These are phyloP conservation scores for Apiotrichum siamense DNA, from an alignment of 1,284 basidiomycete species.

Conservation along the genomic window DNA sequence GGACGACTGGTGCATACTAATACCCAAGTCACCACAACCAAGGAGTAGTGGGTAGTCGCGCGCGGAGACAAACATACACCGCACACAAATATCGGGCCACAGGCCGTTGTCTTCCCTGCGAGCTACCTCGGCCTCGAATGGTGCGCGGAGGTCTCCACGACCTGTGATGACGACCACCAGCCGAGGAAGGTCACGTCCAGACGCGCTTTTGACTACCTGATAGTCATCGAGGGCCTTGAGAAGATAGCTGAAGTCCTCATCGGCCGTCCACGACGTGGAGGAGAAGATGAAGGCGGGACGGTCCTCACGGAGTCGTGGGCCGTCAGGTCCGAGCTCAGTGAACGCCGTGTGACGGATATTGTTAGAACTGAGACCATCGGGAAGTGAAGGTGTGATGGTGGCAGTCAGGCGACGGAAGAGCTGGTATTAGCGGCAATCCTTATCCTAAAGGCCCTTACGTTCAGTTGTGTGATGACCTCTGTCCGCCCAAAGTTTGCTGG, in stretches of 20 bases:
- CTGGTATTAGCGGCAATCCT: conserved; percentile 36
- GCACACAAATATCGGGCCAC: conserved; percentile 77
- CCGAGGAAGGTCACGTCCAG: conserved; percentile 55
- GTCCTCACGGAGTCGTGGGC: conserved; percentile 53
- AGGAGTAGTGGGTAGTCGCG: conserved; percentile 79
- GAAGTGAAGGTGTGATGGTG: conserved; percentile 27
- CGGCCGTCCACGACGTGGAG: conserved; percentile 94
- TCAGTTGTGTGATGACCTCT: conserved; percentile 63
- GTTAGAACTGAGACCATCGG: conserved; percentile 39
- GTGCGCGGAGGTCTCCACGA: conserved; percentile 70
- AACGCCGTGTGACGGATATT: conserved; percentile 26
- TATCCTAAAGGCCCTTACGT: conserved; percentile 30
- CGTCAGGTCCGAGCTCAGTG: conserved; percentile 21
- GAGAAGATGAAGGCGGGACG: conserved; percentile 83
- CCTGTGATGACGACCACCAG: conserved; percentile 84
- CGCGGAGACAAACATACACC: conserved; percentile 80
- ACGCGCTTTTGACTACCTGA: conserved; percentile 19
- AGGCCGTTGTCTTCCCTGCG: conserved; percentile 53
- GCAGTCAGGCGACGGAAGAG: conserved; percentile 56
- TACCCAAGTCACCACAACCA: conserved; percentile 85
- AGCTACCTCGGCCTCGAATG: conserved; percentile 65
- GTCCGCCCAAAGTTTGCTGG: conserved; percentile 70
- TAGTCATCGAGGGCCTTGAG: conserved; percentile 64
- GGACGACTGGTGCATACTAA: conserved; percentile 84
- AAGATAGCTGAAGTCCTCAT: conserved; percentile 89